Evolutionary conservation across 140 eudicot genomes (phyloP).

Genomic region (Anethum foeniculum): DNA sequence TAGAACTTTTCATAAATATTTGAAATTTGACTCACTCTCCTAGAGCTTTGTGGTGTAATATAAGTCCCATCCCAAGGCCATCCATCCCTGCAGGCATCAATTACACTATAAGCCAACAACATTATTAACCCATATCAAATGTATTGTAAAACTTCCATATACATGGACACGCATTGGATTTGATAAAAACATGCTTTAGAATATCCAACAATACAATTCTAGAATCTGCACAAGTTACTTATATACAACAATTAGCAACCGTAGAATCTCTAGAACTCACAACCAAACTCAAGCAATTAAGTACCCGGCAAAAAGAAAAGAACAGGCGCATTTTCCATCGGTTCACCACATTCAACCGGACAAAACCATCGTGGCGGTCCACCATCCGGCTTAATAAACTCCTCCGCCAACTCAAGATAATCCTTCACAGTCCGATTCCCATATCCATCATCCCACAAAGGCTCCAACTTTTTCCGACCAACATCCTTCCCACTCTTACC

Average conservation of each 20-base stretch:
- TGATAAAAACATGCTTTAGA: neutral
- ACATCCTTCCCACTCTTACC: slow-evolving; percentile 17
- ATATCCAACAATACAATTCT: neutral
- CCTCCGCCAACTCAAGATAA: slow-evolving; percentile 62
- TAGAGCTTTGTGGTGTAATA: slow-evolving; percentile 59
- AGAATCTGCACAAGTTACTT: neutral
- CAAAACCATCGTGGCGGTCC: slow-evolving; percentile 96
- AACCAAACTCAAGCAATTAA: slow-evolving; percentile 4
- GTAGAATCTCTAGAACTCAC: too few relatives aligned
- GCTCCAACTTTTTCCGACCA: slow-evolving; percentile 38
- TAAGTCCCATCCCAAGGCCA: slow-evolving; percentile 66
- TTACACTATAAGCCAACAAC: neutral
- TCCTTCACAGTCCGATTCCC: slow-evolving; percentile 79
- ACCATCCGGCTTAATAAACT: slow-evolving; percentile 64
- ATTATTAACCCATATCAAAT: neutral
- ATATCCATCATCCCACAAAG: slow-evolving; percentile 88
- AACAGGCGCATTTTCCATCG: slow-evolving; percentile 57
- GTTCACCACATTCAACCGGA: slow-evolving; percentile 61
- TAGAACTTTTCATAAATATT: neutral
- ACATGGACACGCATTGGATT: neutral
- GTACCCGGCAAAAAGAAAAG: slow-evolving; percentile 91
- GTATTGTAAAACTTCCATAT: neutral
- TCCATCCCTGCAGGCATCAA: slow-evolving; percentile 48
- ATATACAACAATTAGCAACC: too few relatives aligned
- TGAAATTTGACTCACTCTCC: slow-evolving; percentile 41